Evolutionary conservation across 805 yeast species (phyloP).

Genomic region (Monosporozyma aerobia): DNA sequence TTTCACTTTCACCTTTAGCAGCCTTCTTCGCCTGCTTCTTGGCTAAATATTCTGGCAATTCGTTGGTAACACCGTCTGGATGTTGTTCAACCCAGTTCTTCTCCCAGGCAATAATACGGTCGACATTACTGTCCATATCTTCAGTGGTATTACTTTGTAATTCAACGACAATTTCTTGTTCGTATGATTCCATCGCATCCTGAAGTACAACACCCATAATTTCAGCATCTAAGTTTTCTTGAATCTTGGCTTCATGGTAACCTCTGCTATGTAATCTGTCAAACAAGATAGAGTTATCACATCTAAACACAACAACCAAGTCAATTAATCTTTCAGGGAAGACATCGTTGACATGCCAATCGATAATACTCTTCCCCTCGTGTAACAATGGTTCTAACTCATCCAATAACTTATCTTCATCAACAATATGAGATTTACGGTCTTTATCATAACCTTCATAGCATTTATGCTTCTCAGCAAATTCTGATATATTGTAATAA

Average conservation of each 20-base stretch:
- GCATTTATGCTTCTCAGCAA: slow-evolving; percentile 69
- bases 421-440: slow-evolving; percentile 80
- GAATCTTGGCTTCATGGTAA: slow-evolving; percentile 72
- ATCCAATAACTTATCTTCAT: slow-evolving; percentile 83
- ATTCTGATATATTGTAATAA: slow-evolving; percentile 63
- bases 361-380: slow-evolving; percentile 82
- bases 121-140: slow-evolving; percentile 75
- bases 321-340: slow-evolving; percentile 92
- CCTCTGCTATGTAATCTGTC: slow-evolving; percentile 71
- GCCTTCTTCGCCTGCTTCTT: slow-evolving; percentile 2
- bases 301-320: slow-evolving; percentile 78
- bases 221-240: slow-evolving; percentile 91
- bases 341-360: slow-evolving; percentile 96
- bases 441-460: slow-evolving; percentile 80
- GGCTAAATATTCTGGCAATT: slow-evolving; percentile 19
- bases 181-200: slow-evolving; percentile 81
- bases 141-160: slow-evolving; percentile 63
- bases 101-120: slow-evolving; percentile 66
- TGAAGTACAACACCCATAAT: slow-evolving; percentile 86
- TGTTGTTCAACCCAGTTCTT: slow-evolving; percentile 63
- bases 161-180: slow-evolving; percentile 72
- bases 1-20: slow-evolving; percentile 4
- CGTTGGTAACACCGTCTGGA: slow-evolving; percentile 52
- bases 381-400: slow-evolving; percentile 67
- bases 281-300: slow-evolving; percentile 61